Evolutionary conservation across 495 filamentous ascomycete genomes (phyloP).

Genomic region (Hyaloscypha bicolor): DNA sequence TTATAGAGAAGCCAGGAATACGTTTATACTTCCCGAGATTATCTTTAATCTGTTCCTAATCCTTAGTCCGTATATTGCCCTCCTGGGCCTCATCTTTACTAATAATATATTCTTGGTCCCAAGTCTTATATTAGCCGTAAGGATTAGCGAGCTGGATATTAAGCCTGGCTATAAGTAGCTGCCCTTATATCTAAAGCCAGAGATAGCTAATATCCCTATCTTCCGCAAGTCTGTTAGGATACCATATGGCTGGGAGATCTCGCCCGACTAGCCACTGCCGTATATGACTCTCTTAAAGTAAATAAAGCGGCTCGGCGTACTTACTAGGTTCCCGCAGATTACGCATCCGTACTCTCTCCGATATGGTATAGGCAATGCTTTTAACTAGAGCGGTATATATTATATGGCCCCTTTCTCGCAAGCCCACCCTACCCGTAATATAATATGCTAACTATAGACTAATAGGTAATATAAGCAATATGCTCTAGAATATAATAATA

Average conservation of each 20-base stretch:
- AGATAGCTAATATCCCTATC: constrained; percentile 31
- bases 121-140: constrained; percentile 31
- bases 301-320: constrained; percentile 34
- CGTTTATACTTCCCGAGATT: constrained; percentile 37
- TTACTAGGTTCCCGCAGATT: too few species aligned
- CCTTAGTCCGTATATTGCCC: constrained; percentile 30
- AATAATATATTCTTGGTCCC: constrained; percentile 35
- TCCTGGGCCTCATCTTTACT: constrained; percentile 41
- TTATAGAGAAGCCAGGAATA: constrained; percentile 33
- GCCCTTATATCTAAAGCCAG: constrained; percentile 32
- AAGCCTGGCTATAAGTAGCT: constrained; percentile 34
- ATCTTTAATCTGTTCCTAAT: constrained; percentile 38
- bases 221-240: constrained; percentile 35
- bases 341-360: too few species aligned
- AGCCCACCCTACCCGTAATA: not conserved
- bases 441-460: constrained; percentile 23
- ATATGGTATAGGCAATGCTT: too few species aligned
- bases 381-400: not conserved
- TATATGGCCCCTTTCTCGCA: constrained; percentile 15
- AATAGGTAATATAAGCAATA: constrained; percentile 39
- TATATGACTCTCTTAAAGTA: constrained; percentile 40
- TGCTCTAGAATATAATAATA: constrained; percentile 41
- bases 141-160: constrained; percentile 34
- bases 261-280: constrained; percentile 34
- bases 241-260: constrained; percentile 40